A percentile compares a stretch with the other conserved stretches of the same genome.
These are phyloP conservation scores for Candida vaughaniae DNA, from an alignment of 805 yeast genomes.

Conservation along the genomic window DNA sequence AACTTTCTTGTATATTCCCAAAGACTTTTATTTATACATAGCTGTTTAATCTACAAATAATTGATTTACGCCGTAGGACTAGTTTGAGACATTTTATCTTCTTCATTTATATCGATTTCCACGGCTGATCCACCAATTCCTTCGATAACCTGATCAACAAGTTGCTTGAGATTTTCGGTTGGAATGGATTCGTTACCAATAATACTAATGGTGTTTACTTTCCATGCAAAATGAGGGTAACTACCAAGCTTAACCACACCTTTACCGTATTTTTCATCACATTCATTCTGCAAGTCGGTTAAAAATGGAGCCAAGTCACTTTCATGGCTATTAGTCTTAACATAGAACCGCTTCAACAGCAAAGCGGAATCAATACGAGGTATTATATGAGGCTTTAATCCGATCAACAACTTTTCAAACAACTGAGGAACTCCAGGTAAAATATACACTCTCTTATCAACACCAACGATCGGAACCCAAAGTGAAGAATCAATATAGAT, in stretches of 20 bases:
- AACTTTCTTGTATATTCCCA: not conserved
- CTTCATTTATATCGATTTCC: slow-evolving; percentile 59
- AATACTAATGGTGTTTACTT: slow-evolving; percentile 69
- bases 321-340: slow-evolving; percentile 62
- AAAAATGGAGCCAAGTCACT: slow-evolving; percentile 68
- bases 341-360: slow-evolving; percentile 47
- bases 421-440: slow-evolving; percentile 85
- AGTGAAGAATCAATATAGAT: slow-evolving; percentile 45
- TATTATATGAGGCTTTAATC: slow-evolving; percentile 36
- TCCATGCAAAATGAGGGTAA: slow-evolving; percentile 73
- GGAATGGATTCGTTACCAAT: slow-evolving; percentile 52
- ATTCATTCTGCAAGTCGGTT: slow-evolving; percentile 46
- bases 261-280: slow-evolving; percentile 27
- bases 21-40: slow-evolving; percentile 1
- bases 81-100: slow-evolving; percentile 42
- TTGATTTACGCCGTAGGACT: no score
- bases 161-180: slow-evolving; percentile 29
- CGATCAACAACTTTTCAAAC: slow-evolving; percentile 54
- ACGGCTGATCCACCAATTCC: slow-evolving; percentile 51
- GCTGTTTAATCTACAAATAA: not conserved
- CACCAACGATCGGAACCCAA: slow-evolving; percentile 84
- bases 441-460: slow-evolving; percentile 64
- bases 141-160: slow-evolving; percentile 47
- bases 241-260: slow-evolving; percentile 69
- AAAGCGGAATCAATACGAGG: slow-evolving; percentile 19